Evolutionary conservation across 108 stramenopile species (phyloP).

Genomic region (Skeletonema tropicum): DNA sequence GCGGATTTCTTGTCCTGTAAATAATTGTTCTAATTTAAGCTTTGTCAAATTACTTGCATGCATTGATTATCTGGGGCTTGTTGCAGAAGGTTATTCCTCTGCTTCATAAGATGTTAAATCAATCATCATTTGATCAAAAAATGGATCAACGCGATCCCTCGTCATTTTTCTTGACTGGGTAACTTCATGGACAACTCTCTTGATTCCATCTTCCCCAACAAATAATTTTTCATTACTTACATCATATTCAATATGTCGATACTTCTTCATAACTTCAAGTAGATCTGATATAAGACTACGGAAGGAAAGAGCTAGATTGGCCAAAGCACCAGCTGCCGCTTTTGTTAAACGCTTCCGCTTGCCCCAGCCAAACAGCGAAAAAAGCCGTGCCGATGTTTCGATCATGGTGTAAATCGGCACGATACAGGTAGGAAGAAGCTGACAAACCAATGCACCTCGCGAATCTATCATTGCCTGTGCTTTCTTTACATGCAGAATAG

Average conservation of each 20-base stretch:
- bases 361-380: constrained; percentile 77
- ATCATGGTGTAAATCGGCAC: constrained; percentile 69
- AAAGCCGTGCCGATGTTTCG: constrained; percentile 58
- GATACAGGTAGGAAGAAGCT: constrained; percentile 60
- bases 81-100: too few relatives aligned
- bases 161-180: constrained; percentile 34
- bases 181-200: constrained; percentile 20
- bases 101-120: too few relatives aligned
- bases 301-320: constrained; percentile 46
- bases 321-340: constrained; percentile 57
- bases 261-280: constrained; percentile 33
- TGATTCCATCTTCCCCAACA: constrained; percentile 23
- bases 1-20: too few relatives aligned
- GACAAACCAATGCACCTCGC: constrained; percentile 35
- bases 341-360: constrained; percentile 72
- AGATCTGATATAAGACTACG: constrained; percentile 54
- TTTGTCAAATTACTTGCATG: too few relatives aligned
- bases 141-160: constrained; percentile 43
- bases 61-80: too few relatives aligned
- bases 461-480: constrained; percentile 11
- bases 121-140: constrained; percentile 27
- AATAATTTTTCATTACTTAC: constrained; percentile 1
- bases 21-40: too few relatives aligned
- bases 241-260: constrained; percentile 12
- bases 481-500: constrained; percentile 6